A percentile compares a stretch with the other conserved stretches of the same genome.
Evolutionary conservation across 495 filamentous ascomycete species (phyloP).

Genomic region (Penicillium paxilli): DNA sequence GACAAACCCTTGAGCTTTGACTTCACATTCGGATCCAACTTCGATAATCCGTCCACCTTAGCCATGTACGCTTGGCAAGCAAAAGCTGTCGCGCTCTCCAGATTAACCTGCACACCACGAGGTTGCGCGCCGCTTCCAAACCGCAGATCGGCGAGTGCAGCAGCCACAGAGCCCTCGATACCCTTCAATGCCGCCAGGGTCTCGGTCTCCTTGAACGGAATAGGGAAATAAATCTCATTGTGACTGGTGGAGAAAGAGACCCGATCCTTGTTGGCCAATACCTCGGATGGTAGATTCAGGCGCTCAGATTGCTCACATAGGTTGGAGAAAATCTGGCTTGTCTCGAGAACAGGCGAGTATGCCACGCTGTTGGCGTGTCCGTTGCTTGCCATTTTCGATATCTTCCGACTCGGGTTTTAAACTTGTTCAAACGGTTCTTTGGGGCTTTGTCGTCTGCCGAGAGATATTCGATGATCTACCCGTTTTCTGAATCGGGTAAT

Average conservation of each 20-base stretch:
- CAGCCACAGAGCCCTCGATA: slow-evolving; percentile 66
- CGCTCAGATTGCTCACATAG: slow-evolving; percentile 42
- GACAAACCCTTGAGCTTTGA: slow-evolving; percentile 60
- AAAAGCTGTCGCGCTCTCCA: slow-evolving; percentile 66
- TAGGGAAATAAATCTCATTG: slow-evolving; percentile 56
- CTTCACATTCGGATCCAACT: slow-evolving; percentile 59
- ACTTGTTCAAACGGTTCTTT: no score
- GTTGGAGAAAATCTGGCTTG: slow-evolving; percentile 40
- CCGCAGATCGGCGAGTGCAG: slow-evolving; percentile 60
- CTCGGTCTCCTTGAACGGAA: slow-evolving; percentile 71
- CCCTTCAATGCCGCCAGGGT: slow-evolving; percentile 67
- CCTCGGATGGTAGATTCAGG: slow-evolving; percentile 36
- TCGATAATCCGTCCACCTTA: slow-evolving; percentile 68
- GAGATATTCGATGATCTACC: not conserved
- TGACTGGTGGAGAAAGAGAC: slow-evolving; percentile 44
- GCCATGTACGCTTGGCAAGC: slow-evolving; percentile 72
- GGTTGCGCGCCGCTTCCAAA: slow-evolving; percentile 36
- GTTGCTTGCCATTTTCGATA: slow-evolving; percentile 15
- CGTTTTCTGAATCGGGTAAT: no score
- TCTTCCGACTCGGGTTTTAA: not conserved
- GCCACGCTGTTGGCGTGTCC: not conserved
- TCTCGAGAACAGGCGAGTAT: slow-evolving; percentile 45
- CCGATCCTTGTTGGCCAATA: slow-evolving; percentile 33
- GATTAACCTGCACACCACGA: slow-evolving; percentile 55
- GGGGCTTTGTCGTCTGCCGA: not conserved